These are phyloP conservation scores for Balakata baccata DNA, from an alignment of 345 rosid genomes.

Conservation along the genomic window DNA sequence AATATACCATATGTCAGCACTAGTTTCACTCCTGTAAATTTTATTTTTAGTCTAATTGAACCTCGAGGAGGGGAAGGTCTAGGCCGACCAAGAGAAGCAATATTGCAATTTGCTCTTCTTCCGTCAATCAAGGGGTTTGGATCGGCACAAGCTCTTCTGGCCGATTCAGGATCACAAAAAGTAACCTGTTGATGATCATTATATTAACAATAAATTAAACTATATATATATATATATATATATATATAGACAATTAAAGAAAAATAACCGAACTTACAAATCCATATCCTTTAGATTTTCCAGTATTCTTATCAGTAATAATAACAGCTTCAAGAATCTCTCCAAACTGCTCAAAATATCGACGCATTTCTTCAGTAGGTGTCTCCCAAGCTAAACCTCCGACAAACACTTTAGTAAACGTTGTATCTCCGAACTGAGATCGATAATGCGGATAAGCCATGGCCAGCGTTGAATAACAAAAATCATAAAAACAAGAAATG, in stretches of 20 bases:
- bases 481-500: conserved; percentile 11
- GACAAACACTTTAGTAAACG: conserved; percentile 78
- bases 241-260: not conserved
- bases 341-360: conserved; percentile 82
- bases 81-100: conserved; percentile 84
- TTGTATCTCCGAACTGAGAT: conserved; percentile 91
- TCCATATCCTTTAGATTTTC: conserved; percentile 93
- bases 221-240: too few species aligned
- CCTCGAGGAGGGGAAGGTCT: conserved; percentile 84
- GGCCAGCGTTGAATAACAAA: conserved; percentile 1
- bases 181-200: conserved; percentile 50
- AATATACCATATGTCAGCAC: too few species aligned
- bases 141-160: conserved; percentile 69
- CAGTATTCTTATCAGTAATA: conserved; percentile 73
- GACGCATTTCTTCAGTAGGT: conserved; percentile 75
- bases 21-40: too few species aligned
- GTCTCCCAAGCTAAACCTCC: conserved; percentile 99
- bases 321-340: conserved; percentile 96
- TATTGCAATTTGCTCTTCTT: conserved; percentile 86
- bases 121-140: conserved; percentile 87
- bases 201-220: not conserved
- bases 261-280: conserved; percentile 50
- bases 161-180: conserved; percentile 85
- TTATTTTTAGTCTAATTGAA: conserved; percentile 4
- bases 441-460: conserved; percentile 69